Evolutionary conservation across 768 basidiomycete genomes (phyloP).

Genomic region (Lentinula sp.): DNA sequence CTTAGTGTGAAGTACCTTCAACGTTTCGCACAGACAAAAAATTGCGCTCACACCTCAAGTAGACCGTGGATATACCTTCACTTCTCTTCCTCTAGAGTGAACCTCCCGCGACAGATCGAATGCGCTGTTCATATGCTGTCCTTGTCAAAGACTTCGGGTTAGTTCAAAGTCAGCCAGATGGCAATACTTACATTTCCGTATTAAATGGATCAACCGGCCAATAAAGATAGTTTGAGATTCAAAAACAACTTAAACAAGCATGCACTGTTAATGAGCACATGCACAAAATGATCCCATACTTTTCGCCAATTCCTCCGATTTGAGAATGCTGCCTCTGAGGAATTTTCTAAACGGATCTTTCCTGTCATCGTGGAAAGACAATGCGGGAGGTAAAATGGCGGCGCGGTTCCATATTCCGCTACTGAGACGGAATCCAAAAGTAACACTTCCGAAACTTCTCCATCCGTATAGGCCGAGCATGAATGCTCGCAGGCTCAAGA

Average conservation of each 20-base stretch:
- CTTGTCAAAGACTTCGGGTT: not conserved
- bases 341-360: not conserved
- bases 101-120: slow-evolving; percentile 1
- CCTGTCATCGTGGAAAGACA: not conserved
- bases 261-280: not conserved
- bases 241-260: not conserved
- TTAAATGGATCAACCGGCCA: not conserved
- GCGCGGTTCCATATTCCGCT: not conserved
- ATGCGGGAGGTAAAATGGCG: not conserved
- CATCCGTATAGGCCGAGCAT: not conserved
- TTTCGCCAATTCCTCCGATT: not conserved
- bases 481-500: too few relatives aligned
- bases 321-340: not conserved
- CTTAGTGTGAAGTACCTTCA: not conserved
- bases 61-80: not conserved
- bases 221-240: not conserved
- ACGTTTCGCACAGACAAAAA: not conserved
- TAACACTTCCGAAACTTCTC: not conserved
- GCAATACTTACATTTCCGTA: not conserved
- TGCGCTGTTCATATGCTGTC: not conserved
- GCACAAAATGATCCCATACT: not conserved
- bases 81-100: not conserved
- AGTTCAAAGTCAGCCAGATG: not conserved
- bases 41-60: not conserved
- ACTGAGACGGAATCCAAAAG: not conserved